phyloP scores from a whole-genome alignment of 2,329 filamentous ascomycete species.

The Aspergillus sp. region DNA sequence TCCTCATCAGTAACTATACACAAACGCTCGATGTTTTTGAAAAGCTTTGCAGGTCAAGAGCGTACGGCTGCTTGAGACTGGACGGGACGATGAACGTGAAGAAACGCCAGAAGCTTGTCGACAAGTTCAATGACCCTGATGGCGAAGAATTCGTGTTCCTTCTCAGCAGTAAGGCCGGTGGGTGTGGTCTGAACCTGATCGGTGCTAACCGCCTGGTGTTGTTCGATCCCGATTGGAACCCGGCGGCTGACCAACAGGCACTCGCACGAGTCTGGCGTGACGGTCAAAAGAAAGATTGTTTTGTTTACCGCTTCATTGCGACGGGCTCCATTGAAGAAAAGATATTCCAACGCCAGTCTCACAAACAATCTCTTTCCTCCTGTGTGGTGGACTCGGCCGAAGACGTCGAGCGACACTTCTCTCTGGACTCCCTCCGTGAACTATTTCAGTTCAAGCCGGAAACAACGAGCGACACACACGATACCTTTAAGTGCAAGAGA shows the following conservation, averaged over 20 bases:
- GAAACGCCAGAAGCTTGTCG: conserved; percentile 94
- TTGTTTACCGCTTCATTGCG: conserved; percentile 98
- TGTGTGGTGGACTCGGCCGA: conserved; percentile 96
- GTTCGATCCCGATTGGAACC: conserved; percentile 98
- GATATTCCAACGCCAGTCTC: conserved; percentile 96
- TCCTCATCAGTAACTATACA: conserved; percentile 98
- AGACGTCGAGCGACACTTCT: conserved; percentile 96
- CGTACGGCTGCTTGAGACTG: conserved; percentile 82
- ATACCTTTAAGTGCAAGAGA: conserved; percentile 97
- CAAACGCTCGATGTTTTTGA: conserved; percentile 95
- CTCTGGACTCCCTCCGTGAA: conserved; percentile 83
- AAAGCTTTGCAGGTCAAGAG: conserved; percentile 77
- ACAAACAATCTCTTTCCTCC: conserved; percentile 94
- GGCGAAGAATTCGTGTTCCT: conserved; percentile 91
- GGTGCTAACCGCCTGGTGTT: conserved; percentile 92
- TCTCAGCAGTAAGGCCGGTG: conserved; percentile 94
- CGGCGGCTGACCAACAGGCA: conserved; percentile 94
- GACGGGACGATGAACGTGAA: conserved; percentile 98
- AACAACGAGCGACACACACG: conserved; percentile 91
- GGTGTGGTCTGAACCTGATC: conserved; percentile 93
- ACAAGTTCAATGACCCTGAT: conserved; percentile 94
- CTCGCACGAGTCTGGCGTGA: conserved; percentile 98
- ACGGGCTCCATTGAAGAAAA: conserved; percentile 99
- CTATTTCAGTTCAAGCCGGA: conserved; percentile 87
- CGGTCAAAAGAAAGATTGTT: conserved; percentile 98